These are phyloP conservation scores for Gastrolobium villosum DNA, from an alignment of 306 rosid species.

Conservation along the genomic window DNA sequence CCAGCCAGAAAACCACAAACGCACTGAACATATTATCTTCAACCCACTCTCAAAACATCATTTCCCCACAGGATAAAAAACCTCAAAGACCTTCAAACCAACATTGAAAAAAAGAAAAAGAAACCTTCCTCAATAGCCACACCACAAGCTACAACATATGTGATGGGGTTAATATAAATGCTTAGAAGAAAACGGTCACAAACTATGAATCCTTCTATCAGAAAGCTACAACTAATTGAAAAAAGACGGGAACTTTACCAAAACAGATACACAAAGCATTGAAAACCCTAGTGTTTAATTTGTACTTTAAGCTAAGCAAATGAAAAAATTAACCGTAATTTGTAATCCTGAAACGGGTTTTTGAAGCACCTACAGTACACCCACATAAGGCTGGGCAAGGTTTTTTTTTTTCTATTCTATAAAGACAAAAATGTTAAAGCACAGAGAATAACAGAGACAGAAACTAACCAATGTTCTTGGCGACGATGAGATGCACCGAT, in stretches of 20 bases:
- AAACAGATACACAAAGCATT: not conserved
- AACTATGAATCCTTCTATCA: slow-evolving; percentile 10
- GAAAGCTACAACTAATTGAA: not conserved
- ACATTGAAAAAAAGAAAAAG: not conserved
- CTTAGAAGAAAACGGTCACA: not conserved
- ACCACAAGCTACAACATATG: not conserved
- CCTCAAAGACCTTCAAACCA: not conserved
- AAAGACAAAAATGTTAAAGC: not conserved
- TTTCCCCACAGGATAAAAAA: not conserved
- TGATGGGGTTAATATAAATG: not conserved
- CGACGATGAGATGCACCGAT: slow-evolving; percentile 53
- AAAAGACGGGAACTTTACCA: not conserved
- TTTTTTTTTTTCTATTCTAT: not conserved
- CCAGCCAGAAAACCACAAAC: slow-evolving; percentile 13
- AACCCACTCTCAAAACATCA: slow-evolving; percentile 22
- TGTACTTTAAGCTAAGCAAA: slow-evolving; percentile 4
- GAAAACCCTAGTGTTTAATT: slow-evolving; percentile 40
- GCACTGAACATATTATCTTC: not conserved
- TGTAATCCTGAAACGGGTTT: not conserved
- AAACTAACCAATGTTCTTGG: slow-evolving; percentile 60
- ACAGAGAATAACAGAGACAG: not conserved
- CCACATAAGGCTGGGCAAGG: not conserved
- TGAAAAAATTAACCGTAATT: not conserved
- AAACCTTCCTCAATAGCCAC: not conserved
- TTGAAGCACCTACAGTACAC: not conserved